Base-by-base conservation (phyloP, 257 asterid species). In the Ophiorrhiza pumila region DNA sequence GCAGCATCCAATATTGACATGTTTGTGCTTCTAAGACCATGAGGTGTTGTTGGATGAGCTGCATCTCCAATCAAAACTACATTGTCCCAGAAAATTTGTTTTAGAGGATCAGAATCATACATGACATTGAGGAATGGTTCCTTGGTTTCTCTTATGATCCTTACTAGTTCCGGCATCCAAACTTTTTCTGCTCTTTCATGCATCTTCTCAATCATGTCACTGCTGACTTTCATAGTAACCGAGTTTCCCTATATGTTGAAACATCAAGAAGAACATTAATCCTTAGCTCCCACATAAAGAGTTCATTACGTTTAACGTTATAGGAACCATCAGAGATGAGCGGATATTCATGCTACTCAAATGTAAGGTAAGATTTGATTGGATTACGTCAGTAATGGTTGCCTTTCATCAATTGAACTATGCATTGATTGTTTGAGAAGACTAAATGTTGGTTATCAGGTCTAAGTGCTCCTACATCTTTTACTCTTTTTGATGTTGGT, bases 1-100 rank as follows among this genome's bases (percentile, higher is more conserved):
- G 90, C 91, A 73, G 91, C 96, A 78, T 94, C 99, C 76, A 90
- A 22, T 46, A 94, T 77, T 5, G 97, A 87, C 99, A 91, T 91
- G 91, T 94, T 94, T 72, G 99, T 90, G 92, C 96, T 94, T 79
- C 97, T 90, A 70, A 86, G 43, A 66, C 97, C 96, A 64, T 90
- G 97, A 35, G 98, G 97, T 39, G 96, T 91, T 0, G 90, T 89
- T 5, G 98, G 97, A 55, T 94, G 98, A 73, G 98, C 97, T 22
- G 96, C 96, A 66, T 94, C 98, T 76, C 97, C 98, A 31, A 90
- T 50, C 82, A 94, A 81, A 37, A 81, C 95, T 31, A 90, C 95
- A 13, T 83, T 86, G 62, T 84, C 85, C 97, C 96, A 91, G 53
- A 77, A 80, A n/a, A 94, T 61, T 68, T 75, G 84, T 60, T 75